Evolutionary conservation across 352 stramenopile genomes (phyloP), one percentile per base, ranked within the genome.

Genomic region (Pythium pyrilobum): DNA sequence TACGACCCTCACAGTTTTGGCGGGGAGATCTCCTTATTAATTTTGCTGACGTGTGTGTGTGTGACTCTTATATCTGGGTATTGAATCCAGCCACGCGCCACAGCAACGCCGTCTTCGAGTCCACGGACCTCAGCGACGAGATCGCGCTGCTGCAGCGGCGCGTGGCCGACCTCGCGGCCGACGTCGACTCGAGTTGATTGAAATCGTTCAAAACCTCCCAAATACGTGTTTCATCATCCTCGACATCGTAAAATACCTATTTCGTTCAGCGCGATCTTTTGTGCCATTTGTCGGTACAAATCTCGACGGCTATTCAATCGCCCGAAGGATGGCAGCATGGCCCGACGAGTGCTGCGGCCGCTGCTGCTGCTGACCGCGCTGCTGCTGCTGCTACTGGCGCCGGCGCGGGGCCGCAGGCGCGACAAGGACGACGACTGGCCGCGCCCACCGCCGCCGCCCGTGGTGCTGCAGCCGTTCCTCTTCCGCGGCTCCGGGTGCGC

Each of bases 41-140:
- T n/a, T n/a, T n/a, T n/a, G n/a, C n/a, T n/a, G n/a, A n/a, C n/a
- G n/a, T n/a, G n/a, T n/a, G n/a, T n/a, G n/a, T n/a, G n/a, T n/a
- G n/a, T n/a, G 6, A 23, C 23, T 31, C 38, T 7, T 48, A 36
- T 34, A 27, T 37, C 15, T n/a, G 9, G n/a, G n/a, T n/a, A n/a
- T 36, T 18, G 16, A 24, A 8, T 47, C 3, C 24, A 58, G 51
- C 28, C 6, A 31, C 39, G 37, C 51, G 51, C 20, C 16, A 38
- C n/a, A 41, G 42, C 15, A 59, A 47, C 18, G 41, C 52, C 21
- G 37, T 63, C 3, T 46, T 87, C 25, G 67, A 81, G 18, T 70
- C 76, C 12, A 76, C 79, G 16, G 76, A 87, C 33, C 66, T 87
- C 21, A 83, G 61, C 45, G 69, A 84, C 2, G 79, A 87, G 42